Evolutionary conservation across 2,329 filamentous ascomycete species (phyloP).

Genomic region (Colletotrichum paranaense): DNA sequence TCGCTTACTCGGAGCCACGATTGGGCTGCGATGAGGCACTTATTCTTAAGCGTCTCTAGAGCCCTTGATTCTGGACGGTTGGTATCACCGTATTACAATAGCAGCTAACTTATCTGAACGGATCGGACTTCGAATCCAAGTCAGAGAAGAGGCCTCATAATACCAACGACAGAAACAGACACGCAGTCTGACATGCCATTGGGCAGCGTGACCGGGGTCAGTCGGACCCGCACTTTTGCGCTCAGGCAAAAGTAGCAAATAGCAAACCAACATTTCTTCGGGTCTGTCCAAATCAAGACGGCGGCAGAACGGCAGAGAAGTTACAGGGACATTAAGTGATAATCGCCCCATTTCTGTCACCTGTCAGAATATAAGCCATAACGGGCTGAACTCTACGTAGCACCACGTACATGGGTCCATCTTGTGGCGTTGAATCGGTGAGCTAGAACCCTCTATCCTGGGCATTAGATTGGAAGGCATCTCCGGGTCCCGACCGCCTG

Average conservation of each 20-base stretch:
- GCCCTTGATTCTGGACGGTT: neutral
- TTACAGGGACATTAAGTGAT: neutral
- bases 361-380: neutral
- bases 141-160: neutral
- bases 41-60: neutral
- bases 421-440: no score
- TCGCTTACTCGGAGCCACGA: neutral
- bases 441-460: neutral
- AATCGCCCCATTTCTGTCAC: neutral
- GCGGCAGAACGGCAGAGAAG: neutral
- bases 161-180: neutral
- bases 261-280: neutral
- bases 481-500: neutral
- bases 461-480: neutral
- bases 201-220: neutral
- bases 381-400: neutral
- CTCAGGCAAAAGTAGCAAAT: neutral
- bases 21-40: neutral
- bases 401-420: neutral
- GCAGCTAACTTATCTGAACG: neutral
- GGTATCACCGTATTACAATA: neutral
- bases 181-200: neutral
- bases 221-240: neutral
- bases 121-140: neutral
- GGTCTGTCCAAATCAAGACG: neutral